Evolutionary conservation across 768 basidiomycete species (phyloP), one percentile per base, ranked within the genome.

Genomic region (Rhizopogon vulgaris): DNA sequence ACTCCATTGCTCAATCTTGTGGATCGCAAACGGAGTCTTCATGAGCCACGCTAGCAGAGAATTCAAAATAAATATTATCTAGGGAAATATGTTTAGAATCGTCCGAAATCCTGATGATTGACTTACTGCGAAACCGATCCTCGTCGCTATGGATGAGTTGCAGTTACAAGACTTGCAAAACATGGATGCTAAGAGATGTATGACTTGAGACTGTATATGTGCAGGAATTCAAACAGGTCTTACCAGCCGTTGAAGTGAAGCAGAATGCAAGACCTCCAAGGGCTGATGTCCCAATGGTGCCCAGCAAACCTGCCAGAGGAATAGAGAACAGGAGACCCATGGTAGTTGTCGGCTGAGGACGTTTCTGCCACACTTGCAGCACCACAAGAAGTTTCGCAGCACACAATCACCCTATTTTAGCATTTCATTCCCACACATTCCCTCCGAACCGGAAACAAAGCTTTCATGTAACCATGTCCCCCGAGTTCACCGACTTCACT

Each of bases 111-210:
- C n/a, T 10, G 3, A 30, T 30, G 28, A 30, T 9, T 28, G 18
- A 67, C 87, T 53, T 65, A 91, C 93, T 14, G 92, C 93, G 69
- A 94, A 96, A 32, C 94, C 94, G 52, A 97, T 86, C 63, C 94
- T 86, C 40, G 94, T 97, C 0, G 96, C 96, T 60, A 99, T 97
- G 0, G 93, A 95, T 8, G 93, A 95, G 66, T 98, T 97, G 73
- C 96, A 99, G 66, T 98, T 98, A 71, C 95, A 99, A 30, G 90
- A 93, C 76, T 96, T 97, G 79, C 85, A 94, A 73, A 96, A 91
- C 82, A 95, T 93, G 34, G 90, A 93, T 3, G 94, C 94, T 84
- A 70, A 60, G 12, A 38, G 34, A 30, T 38, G 11, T 11, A 6
- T 30, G 30, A 2, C 47, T 56, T 45, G 58, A 52, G 27, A 34